Percentiles rank a stretch among this genome's conserved stretches.
Evolutionary conservation across 495 filamentous ascomycete species (phyloP).

Genomic region (Schizothecium vesticola): DNA sequence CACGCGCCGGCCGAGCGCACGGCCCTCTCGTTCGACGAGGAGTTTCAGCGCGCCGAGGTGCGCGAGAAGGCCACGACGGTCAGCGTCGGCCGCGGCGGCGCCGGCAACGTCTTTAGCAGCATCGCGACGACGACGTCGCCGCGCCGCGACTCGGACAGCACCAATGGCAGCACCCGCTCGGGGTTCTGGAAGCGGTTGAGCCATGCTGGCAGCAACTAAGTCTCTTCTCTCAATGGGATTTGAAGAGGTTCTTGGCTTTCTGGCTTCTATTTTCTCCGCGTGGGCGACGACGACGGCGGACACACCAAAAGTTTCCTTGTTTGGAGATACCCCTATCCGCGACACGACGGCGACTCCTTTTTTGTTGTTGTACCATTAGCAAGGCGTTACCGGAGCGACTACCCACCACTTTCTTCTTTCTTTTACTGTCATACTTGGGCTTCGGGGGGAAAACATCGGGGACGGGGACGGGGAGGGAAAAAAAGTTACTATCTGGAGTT

Average conservation of each 20-base stretch:
- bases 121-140: conserved; percentile 7
- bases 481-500: not conserved
- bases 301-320: not conserved
- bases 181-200: conserved; percentile 14
- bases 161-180: conserved; percentile 13
- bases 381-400: not conserved
- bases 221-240: not conserved
- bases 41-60: conserved; percentile 59
- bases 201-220: conserved; percentile 9
- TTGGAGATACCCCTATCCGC: not conserved
- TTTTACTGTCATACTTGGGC: not conserved
- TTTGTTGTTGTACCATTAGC: not conserved
- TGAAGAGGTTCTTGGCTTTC: no score
- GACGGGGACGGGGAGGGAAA: not conserved
- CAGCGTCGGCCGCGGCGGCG: conserved; percentile 81
- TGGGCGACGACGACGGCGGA: not conserved
- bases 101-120: conserved; percentile 63
- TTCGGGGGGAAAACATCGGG: not conserved
- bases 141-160: conserved; percentile 32
- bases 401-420: not conserved
- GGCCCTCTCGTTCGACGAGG: conserved; percentile 89
- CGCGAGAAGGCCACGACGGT: conserved; percentile 55
- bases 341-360: not conserved
- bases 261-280: no score
- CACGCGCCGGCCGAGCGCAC: conserved; percentile 59